Base-by-base conservation (phyloP, 2,329 filamentous ascomycete genomes). In the Pezicula neosporulosa region DNA sequence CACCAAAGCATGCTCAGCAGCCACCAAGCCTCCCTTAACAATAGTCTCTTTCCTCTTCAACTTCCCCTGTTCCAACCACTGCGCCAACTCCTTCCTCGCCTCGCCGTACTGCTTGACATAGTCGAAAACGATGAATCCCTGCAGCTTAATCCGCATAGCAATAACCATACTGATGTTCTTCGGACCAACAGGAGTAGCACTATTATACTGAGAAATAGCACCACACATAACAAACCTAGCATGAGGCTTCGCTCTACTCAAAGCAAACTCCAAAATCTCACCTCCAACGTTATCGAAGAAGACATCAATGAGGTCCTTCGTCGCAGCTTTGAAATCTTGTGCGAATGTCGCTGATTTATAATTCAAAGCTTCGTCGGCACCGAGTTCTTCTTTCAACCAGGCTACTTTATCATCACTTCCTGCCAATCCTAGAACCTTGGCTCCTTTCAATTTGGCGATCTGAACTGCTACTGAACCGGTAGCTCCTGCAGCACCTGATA, bases 51-150 rank as follows among this genome's bases (percentile, higher is more conserved):
- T 84, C 51, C 83, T 72, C 77, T 88, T 82, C 56, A 92, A 68
- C 71, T 85, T 89, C 46, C 88, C 88, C 64, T 89, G 82, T 2
- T 73, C 71, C n/a, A 90, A 65, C 87, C 87, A 91, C 56, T 79
- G 68, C 1, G 77, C 77, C 13, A 91, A 71, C 60, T 90, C 76
- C 63, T 77, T 72, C 58, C 78, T 70, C 1, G 85, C 88, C 39
- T 70, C 66, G 0, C 75, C 63, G 64, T 79, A 87, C 61, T 85
- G 75, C 48, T 77, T 71, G 4, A 67, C 69, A 62, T 78, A 89
- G 66, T 91, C 88, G 50, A 88, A 80, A 45, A 90, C 79, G 55
- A 91, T 85, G 69, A 92, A 91, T 0, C 86, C 86, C 70, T 86
- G 77, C 75, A 89, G 74, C 67, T 69, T 63, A 39, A 83, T 78